Evolutionary conservation across 2,329 filamentous ascomycete species (phyloP).

Genomic region (Aureobasidium sp.): DNA sequence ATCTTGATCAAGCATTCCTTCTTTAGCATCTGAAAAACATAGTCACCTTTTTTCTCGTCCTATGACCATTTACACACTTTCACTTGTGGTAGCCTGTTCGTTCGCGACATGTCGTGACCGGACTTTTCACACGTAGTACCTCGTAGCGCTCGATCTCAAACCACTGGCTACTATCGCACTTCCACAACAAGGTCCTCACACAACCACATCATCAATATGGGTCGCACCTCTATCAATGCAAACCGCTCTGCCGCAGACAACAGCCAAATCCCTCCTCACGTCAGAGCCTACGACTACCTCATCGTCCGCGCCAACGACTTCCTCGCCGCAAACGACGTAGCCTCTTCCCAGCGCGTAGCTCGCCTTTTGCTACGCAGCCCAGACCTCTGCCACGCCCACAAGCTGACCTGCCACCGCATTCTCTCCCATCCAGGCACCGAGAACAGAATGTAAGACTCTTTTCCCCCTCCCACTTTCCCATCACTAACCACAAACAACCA

Average conservation of each 20-base stretch:
- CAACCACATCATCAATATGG: not conserved
- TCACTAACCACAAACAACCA: not conserved
- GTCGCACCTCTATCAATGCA: not conserved
- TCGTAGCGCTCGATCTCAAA: too few relatives aligned
- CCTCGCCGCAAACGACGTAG: not conserved
- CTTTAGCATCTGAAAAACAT: not conserved
- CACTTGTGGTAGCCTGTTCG: not conserved
- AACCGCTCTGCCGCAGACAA: not conserved
- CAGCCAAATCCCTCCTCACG: not conserved
- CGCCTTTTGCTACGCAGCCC: not conserved
- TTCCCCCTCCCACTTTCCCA: too few relatives aligned
- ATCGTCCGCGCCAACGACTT: not conserved
- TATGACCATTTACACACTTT: not conserved
- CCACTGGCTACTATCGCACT: not conserved
- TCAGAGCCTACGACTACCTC: not conserved
- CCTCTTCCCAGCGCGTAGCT: not conserved
- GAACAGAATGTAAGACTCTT: not conserved
- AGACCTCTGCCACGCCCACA: not conserved
- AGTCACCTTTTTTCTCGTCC: not conserved
- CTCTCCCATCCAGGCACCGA: not conserved
- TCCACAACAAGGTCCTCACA: not conserved
- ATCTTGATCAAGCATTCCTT: not conserved
- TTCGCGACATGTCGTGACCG: not conserved
- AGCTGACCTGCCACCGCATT: not conserved
- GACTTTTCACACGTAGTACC: not conserved